Base-by-base conservation (phyloP, 2,329 filamentous ascomycete genomes). In the Alternaria sp. region DNA sequence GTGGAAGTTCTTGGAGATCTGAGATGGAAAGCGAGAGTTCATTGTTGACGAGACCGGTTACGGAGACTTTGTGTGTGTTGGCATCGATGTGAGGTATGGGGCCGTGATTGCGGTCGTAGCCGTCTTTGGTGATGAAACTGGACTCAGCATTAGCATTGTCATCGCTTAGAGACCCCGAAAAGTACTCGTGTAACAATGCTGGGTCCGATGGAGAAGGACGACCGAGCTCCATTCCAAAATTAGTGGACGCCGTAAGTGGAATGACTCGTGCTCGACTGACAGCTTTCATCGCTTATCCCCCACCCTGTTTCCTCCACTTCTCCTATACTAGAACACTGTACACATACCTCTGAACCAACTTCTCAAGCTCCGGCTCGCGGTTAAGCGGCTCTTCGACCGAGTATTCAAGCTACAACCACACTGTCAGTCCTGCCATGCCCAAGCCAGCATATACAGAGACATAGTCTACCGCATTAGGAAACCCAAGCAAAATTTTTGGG, bases 101-200 rank as follows among this genome's bases (percentile, higher is more conserved):
- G 9, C 74, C 83, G 69, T 86, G 85, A 57, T 86, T 87, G 29
- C 86, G 81, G 68, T 88, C 84, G 67, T 86, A 88, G 29, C 80
- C 80, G 29, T 76, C 51, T 39, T 62, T 37, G 21, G 82, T 83
- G 44, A 87, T 78, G 71, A 86, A 87, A 48, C 79, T 80, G 31
- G 42, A 26, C 6, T 36, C 17, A 11, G 11, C 11, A 11, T 52
- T 11, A 56, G 37, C n/a, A 26, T 29, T 31, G 23, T 50, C 7
- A 6, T 33, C 29, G 44, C 17, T 31, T 23, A n/a, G 4, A 7
- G 13, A 48, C 33, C 29, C 24, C 10, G 6, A 11, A 17, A 9
- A 48, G 5, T 34, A 10, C 17, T 2, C 31, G 17, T 10, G 14
- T 46, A 29, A 4, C 7, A 24, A 17, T n/a, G 1, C 8, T 8